A percentile compares a stretch with the other conserved stretches of the same genome.
Evolutionary conservation across 2,329 filamentous ascomycete species (phyloP).

Genomic region (Aureobasidium sp.): DNA sequence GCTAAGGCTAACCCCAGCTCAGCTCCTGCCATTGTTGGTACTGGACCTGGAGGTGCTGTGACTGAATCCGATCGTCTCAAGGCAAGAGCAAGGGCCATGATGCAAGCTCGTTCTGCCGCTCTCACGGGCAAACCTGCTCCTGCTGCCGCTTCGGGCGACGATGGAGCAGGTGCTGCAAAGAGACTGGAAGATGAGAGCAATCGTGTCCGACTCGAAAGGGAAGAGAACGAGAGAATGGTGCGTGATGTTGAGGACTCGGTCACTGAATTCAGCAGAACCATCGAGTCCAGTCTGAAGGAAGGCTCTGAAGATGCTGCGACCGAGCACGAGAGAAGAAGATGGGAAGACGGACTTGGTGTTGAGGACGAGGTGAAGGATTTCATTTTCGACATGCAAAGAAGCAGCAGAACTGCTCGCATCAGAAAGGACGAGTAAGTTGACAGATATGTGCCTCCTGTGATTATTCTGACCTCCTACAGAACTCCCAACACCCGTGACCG

Average conservation of each 20-base stretch:
- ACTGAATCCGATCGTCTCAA: constrained; percentile 94
- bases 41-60: constrained; percentile 80
- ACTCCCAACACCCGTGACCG: constrained; percentile 12
- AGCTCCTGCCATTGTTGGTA: constrained; percentile 76
- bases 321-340: constrained; percentile 85
- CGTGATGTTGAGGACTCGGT: constrained; percentile 95
- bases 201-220: constrained; percentile 73
- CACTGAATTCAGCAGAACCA: constrained; percentile 72
- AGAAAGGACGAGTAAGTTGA: constrained; percentile 51
- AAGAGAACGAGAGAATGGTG: constrained; percentile 95
- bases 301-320: constrained; percentile 65
- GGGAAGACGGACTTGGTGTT: constrained; percentile 93
- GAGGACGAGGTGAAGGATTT: constrained; percentile 97
- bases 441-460: background rate
- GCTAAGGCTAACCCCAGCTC: constrained; percentile 84
- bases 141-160: constrained; percentile 57
- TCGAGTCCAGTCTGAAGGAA: constrained; percentile 84
- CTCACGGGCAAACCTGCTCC: constrained; percentile 83
- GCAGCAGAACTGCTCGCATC: constrained; percentile 68
- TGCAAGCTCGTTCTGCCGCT: constrained; percentile 94
- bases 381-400: constrained; percentile 90
- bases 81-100: constrained; percentile 92
- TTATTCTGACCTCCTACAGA: constrained; percentile 9
- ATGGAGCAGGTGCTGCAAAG: constrained; percentile 72
- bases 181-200: constrained; percentile 83